Percentiles rank a stretch among this genome's conserved stretches.
These are phyloP conservation scores for Echium plantagineum DNA, from an alignment of 257 asterid species.

Conservation along the genomic window DNA sequence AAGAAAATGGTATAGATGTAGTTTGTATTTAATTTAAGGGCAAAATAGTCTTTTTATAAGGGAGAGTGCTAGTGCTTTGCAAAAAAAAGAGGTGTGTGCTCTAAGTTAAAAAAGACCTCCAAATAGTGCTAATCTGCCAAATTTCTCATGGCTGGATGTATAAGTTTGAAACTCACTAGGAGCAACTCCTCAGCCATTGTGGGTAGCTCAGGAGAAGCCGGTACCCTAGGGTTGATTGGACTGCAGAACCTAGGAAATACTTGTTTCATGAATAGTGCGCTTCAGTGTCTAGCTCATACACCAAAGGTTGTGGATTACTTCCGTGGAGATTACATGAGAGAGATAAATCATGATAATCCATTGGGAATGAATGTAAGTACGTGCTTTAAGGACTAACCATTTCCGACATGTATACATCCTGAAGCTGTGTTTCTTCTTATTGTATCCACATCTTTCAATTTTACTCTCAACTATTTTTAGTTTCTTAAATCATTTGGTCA, in stretches of 20 bases:
- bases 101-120: too few species aligned
- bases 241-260: slow-evolving; percentile 93
- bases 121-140: too few species aligned
- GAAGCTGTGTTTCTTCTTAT: slow-evolving; percentile 6
- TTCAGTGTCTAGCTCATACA: slow-evolving; percentile 91
- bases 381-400: too few species aligned
- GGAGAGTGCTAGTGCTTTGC: too few species aligned
- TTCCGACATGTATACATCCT: slow-evolving; percentile 1
- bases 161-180: slow-evolving; percentile 30
- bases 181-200: slow-evolving; percentile 38
- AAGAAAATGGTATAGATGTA: too few species aligned
- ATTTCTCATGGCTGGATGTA: slow-evolving; percentile 27
- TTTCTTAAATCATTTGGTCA: too few species aligned
- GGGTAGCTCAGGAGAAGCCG: slow-evolving; percentile 63
- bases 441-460: slow-evolving; percentile 15
- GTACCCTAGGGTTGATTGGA: slow-evolving; percentile 83
- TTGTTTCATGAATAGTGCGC: slow-evolving; percentile 94
- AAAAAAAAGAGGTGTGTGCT: too few species aligned
- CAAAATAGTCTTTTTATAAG: too few species aligned
- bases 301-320: slow-evolving; percentile 95
- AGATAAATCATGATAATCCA: slow-evolving; percentile 79
- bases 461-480: background rate
- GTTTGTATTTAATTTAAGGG: too few species aligned
- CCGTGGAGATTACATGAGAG: slow-evolving; percentile 82
- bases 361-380: slow-evolving; percentile 85